These are phyloP conservation scores for Elaeagnus macrophylla DNA, from an alignment of 306 rosid genomes.

Conservation along the genomic window DNA sequence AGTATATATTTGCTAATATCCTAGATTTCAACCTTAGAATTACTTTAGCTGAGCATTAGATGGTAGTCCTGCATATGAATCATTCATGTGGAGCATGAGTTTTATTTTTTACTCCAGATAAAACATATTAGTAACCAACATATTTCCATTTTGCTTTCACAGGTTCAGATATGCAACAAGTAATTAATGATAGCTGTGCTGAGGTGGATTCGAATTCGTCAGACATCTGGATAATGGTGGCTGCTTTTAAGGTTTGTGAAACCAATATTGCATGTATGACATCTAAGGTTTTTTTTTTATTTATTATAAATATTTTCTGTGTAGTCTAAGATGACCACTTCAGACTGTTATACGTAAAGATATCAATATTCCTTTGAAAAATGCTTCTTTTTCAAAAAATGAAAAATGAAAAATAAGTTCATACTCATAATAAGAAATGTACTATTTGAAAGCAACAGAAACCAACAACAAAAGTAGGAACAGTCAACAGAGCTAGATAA, in stretches of 20 bases:
- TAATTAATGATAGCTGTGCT: slow-evolving; percentile 56
- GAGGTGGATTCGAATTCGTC: slow-evolving; percentile 76
- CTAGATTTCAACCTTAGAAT: background rate
- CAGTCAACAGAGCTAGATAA: too few species aligned
- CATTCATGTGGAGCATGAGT: background rate
- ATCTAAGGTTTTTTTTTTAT: too few species aligned
- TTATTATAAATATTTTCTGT: too few species aligned
- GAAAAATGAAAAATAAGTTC: too few species aligned
- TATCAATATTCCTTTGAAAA: too few species aligned
- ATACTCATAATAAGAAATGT: too few species aligned
- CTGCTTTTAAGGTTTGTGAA: slow-evolving; percentile 80
- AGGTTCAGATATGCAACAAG: too few species aligned
- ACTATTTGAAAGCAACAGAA: too few species aligned
- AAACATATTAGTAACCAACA: background rate
- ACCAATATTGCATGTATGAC: slow-evolving; percentile 11
- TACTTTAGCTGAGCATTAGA: background rate
- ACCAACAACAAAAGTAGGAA: too few species aligned
- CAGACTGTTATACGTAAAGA: too few species aligned
- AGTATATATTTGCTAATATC: background rate
- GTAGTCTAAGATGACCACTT: too few species aligned
- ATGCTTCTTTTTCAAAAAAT: too few species aligned
- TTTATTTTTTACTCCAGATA: slow-evolving; percentile 1
- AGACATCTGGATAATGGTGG: slow-evolving; percentile 90
- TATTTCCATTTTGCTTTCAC: background rate
- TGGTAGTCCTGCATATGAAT: background rate